Base-by-base conservation (phyloP, 2,329 filamentous ascomycete species). In the Aplosporella prunicola region DNA sequence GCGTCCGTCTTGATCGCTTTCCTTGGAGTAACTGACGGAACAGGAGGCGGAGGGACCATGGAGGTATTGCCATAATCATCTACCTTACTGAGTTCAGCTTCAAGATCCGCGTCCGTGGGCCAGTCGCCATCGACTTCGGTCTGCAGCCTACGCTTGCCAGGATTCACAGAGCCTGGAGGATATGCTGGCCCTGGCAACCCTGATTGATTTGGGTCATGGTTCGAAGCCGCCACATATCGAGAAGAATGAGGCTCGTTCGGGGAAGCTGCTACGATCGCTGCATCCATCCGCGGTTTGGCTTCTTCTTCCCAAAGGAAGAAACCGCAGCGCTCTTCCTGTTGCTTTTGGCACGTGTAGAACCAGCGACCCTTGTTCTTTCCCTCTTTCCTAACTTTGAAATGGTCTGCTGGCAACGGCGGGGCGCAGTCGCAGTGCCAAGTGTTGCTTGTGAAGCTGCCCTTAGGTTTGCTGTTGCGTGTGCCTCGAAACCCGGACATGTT, bases 221-320 rank as follows among this genome's bases (percentile, higher is more conserved):
- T n/a, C n/a, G n/a, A n/a, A n/a, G n/a, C n/a, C n/a, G n/a, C n/a
- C n/a, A n/a, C n/a, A n/a, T n/a, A n/a, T n/a, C n/a, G n/a, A n/a
- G n/a, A 4, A 6, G 43, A 35, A 10, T 46, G 40, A 3, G 61
- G 54, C 46, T 72, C 69, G n/a, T 56, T 66, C 39, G 60, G 56
- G 23, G 67, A 65, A 44, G 71, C 72, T 39, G 51, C 61, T 36
- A 68, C 40, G 14, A 72, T 54, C 15, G 64, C 63, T 9, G 51
- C 51, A 33, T 67, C 64, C 50, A 73, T 69, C 35, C 72, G 59
- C 13, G 47, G 42, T 27, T 59, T 55, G 0, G 74, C 74, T 28
- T 74, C 66, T 10, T 72, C 64, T 6, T 69, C 61, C 71, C 72
- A 78, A 0, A 78, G 52, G 45, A 76, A 78, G 55, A 78, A 74